phyloP scores from a whole-genome alignment of 2,329 filamentous ascomycete genomes.

The Teratosphaeria epicoccoides region DNA sequence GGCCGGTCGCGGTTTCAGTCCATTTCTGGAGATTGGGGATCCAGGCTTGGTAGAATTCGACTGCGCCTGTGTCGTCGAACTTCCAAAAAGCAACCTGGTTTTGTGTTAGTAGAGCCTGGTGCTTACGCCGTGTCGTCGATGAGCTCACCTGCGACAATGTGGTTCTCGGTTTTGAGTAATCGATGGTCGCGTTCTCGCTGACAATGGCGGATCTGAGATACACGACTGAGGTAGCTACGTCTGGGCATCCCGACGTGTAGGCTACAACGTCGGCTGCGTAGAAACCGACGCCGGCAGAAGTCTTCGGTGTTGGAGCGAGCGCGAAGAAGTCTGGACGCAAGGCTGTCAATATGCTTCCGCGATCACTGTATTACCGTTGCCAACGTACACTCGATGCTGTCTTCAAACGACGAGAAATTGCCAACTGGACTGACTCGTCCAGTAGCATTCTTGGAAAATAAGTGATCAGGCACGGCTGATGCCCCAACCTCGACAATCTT shows the following conservation, averaged over 20 bases:
- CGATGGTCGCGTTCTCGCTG: slow-evolving; percentile 6
- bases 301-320: slow-evolving; percentile 26
- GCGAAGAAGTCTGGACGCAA: slow-evolving; percentile 30
- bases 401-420: slow-evolving; percentile 33
- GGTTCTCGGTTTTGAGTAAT: neutral
- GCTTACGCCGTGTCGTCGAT: slow-evolving; percentile 1
- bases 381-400: slow-evolving; percentile 32
- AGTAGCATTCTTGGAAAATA: slow-evolving; percentile 30
- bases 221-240: slow-evolving; percentile 13
- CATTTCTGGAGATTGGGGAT: slow-evolving; percentile 34
- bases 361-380: neutral
- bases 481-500: slow-evolving; percentile 28
- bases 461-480: slow-evolving; percentile 27
- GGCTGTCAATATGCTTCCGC: neutral
- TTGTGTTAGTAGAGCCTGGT: slow-evolving; percentile 3
- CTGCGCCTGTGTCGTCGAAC: slow-evolving; percentile 35
- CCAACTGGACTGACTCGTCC: slow-evolving; percentile 35
- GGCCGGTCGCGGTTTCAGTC: slow-evolving; percentile 19
- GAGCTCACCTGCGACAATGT: neutral
- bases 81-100: slow-evolving; percentile 33
- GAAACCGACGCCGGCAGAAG: slow-evolving; percentile 11
- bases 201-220: slow-evolving; percentile 10
- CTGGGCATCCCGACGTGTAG: slow-evolving; percentile 12
- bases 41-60: slow-evolving; percentile 35
- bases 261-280: slow-evolving; percentile 16